Evolutionary conservation across 768 basidiomycete genomes (phyloP).

Genomic region (Calocybe indica): DNA sequence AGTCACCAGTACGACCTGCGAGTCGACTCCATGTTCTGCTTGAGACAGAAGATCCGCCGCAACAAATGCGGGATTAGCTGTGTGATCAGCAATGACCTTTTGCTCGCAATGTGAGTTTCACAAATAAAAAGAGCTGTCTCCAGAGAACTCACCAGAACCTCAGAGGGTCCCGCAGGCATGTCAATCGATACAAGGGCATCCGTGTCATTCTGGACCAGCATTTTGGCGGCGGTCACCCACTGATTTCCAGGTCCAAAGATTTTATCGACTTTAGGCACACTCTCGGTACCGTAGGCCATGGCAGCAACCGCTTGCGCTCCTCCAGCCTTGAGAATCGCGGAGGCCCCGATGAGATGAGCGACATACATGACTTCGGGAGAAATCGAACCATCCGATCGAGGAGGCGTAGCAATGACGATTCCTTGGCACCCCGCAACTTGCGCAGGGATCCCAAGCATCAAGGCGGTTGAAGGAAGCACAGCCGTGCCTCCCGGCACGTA

Average conservation of each 20-base stretch:
- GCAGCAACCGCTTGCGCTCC: slow-evolving; percentile 96
- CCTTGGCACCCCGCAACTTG: slow-evolving; percentile 93
- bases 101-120: slow-evolving; percentile 1
- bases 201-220: slow-evolving; percentile 98
- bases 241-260: slow-evolving; percentile 99
- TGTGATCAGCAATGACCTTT: slow-evolving; percentile 93
- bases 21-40: slow-evolving; percentile 97
- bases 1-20: slow-evolving; percentile 92
- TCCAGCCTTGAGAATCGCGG: slow-evolving; percentile 88
- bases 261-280: slow-evolving; percentile 97
- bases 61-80: slow-evolving; percentile 83
- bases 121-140: neutral
- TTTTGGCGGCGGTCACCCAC: slow-evolving; percentile 99
- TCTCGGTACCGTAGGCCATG: slow-evolving; percentile 93
- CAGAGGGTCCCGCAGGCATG: slow-evolving; percentile 98
- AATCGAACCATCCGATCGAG: slow-evolving; percentile 85
- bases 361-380: slow-evolving; percentile 98
- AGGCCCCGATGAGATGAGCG: slow-evolving; percentile 85
- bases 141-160: slow-evolving; percentile 75
- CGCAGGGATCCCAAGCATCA: slow-evolving; percentile 97
- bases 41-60: slow-evolving; percentile 97
- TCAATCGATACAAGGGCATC: slow-evolving; percentile 95
- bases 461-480: slow-evolving; percentile 89
- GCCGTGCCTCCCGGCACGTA: slow-evolving; percentile 99
- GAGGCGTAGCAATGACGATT: slow-evolving; percentile 95